Evolutionary conservation across 106 monocot genomes (phyloP), one percentile per base, ranked within the genome.

Genomic region (Dioscorea dumetorum): DNA sequence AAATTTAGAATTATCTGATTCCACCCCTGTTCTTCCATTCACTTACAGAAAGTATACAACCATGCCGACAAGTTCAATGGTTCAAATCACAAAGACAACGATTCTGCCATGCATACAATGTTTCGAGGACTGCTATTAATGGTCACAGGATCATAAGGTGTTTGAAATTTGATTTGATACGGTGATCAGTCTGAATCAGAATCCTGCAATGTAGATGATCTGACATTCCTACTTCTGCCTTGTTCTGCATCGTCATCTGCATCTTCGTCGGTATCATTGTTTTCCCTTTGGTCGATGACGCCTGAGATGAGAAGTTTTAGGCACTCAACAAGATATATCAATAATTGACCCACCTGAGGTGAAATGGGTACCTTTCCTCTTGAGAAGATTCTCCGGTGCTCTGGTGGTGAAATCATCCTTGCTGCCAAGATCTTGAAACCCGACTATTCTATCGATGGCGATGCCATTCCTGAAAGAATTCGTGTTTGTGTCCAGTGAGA

Each of bases 371-470:
- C 97, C 97, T 85, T 93, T 99, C 72, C 76, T 80, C 73, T 79
- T 85, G 9, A 99, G 78, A 77, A 99, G 53, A 67, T 80, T 87
- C 50, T 99, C 97, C 61, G 93, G 71, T 1, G 83, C 33, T 70
- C 74, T 93, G 15, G 87, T 87, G 24, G 80, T 70, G 78, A 99
- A 99, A 82, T 99, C 97, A 79, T 99, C 97, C 80, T 85, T 99
- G 67, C 70, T 64, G 8, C 97, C 87, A 33, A 99, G 78, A 71
- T 90, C 92, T 79, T 93, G 76, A 78, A 99, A 99, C 23, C 97
- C 97, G 12, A 90, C 80, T 60, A 99, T 33, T 67, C 97, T 82
- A 67, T 99, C 97, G 31, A 57, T 70, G 24, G 84, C 87, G 67
- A 99, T 74, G 12, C 97, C 97, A 52, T 90, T 90, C 62, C 97